A percentile compares a stretch with the other conserved stretches of the same genome.
Evolutionary conservation across 371 early-diverging fungal genomes (phyloP).

Genomic region (Mucor circinelloides): DNA sequence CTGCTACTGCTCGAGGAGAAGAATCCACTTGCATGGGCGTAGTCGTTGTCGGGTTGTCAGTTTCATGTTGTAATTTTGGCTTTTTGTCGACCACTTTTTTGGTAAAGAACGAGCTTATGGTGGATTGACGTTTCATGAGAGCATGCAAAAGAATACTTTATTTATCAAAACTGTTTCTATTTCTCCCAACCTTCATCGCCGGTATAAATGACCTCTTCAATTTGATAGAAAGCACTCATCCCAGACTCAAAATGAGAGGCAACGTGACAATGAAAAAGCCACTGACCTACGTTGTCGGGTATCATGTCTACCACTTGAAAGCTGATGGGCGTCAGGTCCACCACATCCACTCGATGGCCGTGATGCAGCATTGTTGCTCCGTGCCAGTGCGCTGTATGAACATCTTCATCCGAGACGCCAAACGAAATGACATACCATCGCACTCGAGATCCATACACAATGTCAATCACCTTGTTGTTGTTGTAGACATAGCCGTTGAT

Average conservation of each 20-base stretch:
- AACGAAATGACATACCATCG: slow-evolving; percentile 54
- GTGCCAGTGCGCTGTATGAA: slow-evolving; percentile 61
- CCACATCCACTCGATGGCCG: slow-evolving; percentile 53
- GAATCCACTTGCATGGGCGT: not conserved
- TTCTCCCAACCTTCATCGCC: slow-evolving; percentile 54
- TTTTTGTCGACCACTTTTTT: slow-evolving; percentile 5
- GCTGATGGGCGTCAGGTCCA: slow-evolving; percentile 47
- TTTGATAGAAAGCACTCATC: slow-evolving; percentile 53
- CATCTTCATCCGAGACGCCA: slow-evolving; percentile 44
- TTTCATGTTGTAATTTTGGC: slow-evolving; percentile 1
- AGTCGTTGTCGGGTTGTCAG: not conserved
- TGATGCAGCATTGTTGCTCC: slow-evolving; percentile 44
- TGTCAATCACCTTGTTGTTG: slow-evolving; percentile 39
- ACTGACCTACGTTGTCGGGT: slow-evolving; percentile 57
- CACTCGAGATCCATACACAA: slow-evolving; percentile 43
- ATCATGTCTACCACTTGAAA: slow-evolving; percentile 51
- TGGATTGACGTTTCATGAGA: slow-evolving; percentile 32
- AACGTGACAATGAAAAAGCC: slow-evolving; percentile 60
- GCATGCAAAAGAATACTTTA: not conserved
- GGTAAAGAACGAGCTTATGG: slow-evolving; percentile 30
- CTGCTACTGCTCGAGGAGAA: not conserved
- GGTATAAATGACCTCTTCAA: slow-evolving; percentile 44
- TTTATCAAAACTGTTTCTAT: not conserved
- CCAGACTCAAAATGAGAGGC: slow-evolving; percentile 51
- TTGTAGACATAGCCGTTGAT: slow-evolving; percentile 56